These are phyloP conservation scores for Fusarium graminum DNA, from an alignment of 2,329 filamentous ascomycete genomes.

Conservation along the genomic window DNA sequence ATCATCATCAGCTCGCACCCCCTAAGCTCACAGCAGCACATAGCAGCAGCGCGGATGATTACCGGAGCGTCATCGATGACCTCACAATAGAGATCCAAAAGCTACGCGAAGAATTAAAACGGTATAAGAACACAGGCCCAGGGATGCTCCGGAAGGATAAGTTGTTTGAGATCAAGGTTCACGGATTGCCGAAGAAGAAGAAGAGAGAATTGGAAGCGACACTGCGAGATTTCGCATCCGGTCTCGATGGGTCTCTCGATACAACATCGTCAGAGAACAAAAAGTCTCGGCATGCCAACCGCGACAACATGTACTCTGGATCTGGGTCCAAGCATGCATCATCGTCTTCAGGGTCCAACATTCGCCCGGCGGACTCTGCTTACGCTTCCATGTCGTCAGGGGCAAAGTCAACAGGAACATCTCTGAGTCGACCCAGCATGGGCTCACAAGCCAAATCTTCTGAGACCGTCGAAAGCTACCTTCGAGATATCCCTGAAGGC, in stretches of 20 bases:
- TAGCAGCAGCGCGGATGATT: constrained; percentile 78
- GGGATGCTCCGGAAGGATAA: constrained; percentile 79
- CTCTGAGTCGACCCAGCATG: constrained; percentile 54
- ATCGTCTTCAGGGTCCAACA: constrained; percentile 66
- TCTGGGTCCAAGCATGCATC: constrained; percentile 65
- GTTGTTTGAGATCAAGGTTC: constrained; percentile 85
- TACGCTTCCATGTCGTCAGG: constrained; percentile 76
- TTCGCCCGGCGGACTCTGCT: constrained; percentile 70
- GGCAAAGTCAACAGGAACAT: constrained; percentile 59
- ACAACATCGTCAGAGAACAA: constrained; percentile 57
- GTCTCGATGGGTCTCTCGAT: constrained; percentile 66
- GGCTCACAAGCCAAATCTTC: constrained; percentile 57
- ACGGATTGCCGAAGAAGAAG: constrained; percentile 78
- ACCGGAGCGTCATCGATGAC: constrained; percentile 87
- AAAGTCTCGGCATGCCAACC: constrained; percentile 58
- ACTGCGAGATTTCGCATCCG: constrained; percentile 76
- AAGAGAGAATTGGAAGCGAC: constrained; percentile 82
- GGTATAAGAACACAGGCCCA: constrained; percentile 75
- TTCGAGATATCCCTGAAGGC: constrained; percentile 79
- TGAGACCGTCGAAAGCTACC: constrained; percentile 74
- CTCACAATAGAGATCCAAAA: constrained; percentile 86
- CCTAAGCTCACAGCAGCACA: constrained; percentile 55
- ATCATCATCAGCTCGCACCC: constrained; percentile 42
- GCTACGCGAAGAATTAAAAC: constrained; percentile 78
- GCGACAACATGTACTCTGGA: constrained; percentile 57